Base-by-base conservation (phyloP, 2,329 filamentous ascomycete species). In the Scleromitrula shiraiana region DNA sequence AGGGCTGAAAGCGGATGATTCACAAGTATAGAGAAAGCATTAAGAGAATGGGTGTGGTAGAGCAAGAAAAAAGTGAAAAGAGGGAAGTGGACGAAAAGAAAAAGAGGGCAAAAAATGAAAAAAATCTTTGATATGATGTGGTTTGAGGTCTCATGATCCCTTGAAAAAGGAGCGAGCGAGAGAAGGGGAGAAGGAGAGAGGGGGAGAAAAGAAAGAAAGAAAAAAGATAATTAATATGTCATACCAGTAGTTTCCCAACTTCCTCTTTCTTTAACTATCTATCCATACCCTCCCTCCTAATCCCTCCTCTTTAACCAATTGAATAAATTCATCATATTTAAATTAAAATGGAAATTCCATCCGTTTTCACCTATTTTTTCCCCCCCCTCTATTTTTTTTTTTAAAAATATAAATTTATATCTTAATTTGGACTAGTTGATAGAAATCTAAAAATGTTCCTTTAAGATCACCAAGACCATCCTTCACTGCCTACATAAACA, bases 401-500 rank as follows among this genome's bases (percentile, higher is more conserved):
- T n/a, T n/a, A n/a, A n/a, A n/a, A n/a, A n/a, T n/a, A n/a, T n/a
- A 43, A 14, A 43, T 30, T 38, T 45, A 45, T 30, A 38, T 22
- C 42, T 45, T 12, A 23, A 45, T 45, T 29, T 14, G 42, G 42
- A 45, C 42, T 45, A 45, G 42, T 37, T 9, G n/a, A 12, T 7
- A 15, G 7, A 29, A 38, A n/a, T 23, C 17, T 24, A 2, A 27
- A 23, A 23, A 5, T 38, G 12, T 19, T 10, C 4, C 29, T 12
- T 30, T 22, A 45, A 45, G 42, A 45, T 45, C 42, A 45, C 42
- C 24, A 30, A 38, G 42, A 30, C 33, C 42, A 15, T 45, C 33
- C 22, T 24, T 45, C 33, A 17, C 23, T 14, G n/a, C 38, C 42
- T 45, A 45, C 42, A 45, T 45, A 45, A 45, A 45, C 42, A 45